Evolutionary conservation across 805 yeast species (phyloP).

Genomic region (Starmerella davenportii): DNA sequence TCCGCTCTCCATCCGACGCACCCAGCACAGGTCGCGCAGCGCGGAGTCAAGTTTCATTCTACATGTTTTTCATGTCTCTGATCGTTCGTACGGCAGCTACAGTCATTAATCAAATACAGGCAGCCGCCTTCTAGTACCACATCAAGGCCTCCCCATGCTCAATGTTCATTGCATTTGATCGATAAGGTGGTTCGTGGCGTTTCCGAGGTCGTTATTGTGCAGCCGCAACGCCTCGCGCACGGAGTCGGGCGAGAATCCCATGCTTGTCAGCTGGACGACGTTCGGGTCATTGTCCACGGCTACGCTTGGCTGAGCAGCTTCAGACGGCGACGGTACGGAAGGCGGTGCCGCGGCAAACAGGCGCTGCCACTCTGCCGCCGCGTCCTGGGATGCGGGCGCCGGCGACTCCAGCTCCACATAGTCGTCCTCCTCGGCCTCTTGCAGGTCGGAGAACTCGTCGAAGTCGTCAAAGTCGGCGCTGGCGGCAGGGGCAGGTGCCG

Average conservation of each 20-base stretch:
- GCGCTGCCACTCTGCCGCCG: slow-evolving; percentile 65
- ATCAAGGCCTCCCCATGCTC: too few relatives aligned
- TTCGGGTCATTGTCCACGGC: slow-evolving; percentile 24
- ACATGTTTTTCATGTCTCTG: too few relatives aligned
- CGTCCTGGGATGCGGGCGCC: background rate
- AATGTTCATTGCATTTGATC: slow-evolving; percentile 27
- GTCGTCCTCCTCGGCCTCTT: slow-evolving; percentile 26
- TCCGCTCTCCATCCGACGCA: too few relatives aligned
- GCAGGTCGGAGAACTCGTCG: slow-evolving; percentile 21
- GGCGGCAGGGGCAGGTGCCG: slow-evolving; percentile 5
- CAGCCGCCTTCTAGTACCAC: too few relatives aligned
- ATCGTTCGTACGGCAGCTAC: too few relatives aligned
- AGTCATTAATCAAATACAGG: too few relatives aligned
- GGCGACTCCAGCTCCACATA: slow-evolving; percentile 4
- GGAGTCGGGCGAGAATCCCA: slow-evolving; percentile 64
- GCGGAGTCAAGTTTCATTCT: too few relatives aligned
- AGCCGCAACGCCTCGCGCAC: slow-evolving; percentile 51
- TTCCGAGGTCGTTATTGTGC: slow-evolving; percentile 58
- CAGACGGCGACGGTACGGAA: slow-evolving; percentile 6
- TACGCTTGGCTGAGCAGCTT: background rate
- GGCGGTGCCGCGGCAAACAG: slow-evolving; percentile 44
- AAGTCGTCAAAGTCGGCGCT: slow-evolving; percentile 17
- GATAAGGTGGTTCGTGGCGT: slow-evolving; percentile 70
- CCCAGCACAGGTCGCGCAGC: too few relatives aligned
- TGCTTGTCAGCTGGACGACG: slow-evolving; percentile 41